Evolutionary conservation across 2,329 filamentous ascomycete species (phyloP).

Genomic region (Talaromyces sp.): DNA sequence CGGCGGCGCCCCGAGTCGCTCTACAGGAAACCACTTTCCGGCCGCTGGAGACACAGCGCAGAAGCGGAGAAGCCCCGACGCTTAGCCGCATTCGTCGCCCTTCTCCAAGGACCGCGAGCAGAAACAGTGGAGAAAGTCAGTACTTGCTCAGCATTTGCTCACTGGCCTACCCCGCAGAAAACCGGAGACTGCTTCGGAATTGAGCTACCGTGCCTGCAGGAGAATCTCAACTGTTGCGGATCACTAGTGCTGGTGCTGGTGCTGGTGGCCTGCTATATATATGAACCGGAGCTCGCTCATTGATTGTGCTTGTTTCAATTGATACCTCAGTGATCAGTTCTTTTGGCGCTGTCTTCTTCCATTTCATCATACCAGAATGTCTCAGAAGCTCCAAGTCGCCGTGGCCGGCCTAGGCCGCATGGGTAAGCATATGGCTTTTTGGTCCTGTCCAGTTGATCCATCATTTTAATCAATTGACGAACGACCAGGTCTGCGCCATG

Average conservation of each 20-base stretch:
- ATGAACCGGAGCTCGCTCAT: background rate
- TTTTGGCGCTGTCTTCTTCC: background rate
- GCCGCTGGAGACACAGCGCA: background rate
- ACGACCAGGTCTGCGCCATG: slow-evolving; percentile 23
- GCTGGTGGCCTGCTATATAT: background rate
- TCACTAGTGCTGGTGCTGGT: background rate
- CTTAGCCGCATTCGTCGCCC: background rate
- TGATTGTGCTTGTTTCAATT: background rate
- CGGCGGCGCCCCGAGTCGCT: background rate
- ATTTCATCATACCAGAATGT: background rate
- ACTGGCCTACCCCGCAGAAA: background rate
- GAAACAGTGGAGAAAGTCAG: background rate
- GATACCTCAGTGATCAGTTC: background rate
- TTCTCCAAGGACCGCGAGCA: background rate
- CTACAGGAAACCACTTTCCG: background rate
- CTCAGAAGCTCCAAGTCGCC: slow-evolving; percentile 9
- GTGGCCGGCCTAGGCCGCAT: slow-evolving; percentile 12
- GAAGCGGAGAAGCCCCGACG: background rate
- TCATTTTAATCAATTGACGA: background rate
- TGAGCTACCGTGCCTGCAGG: background rate
- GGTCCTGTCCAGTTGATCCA: background rate
- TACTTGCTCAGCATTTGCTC: too few relatives aligned
- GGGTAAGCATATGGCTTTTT: slow-evolving; percentile 15
- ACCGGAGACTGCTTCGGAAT: background rate
- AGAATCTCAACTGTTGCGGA: background rate